Evolutionary conservation across 208 protist species (phyloP), one percentile per base, ranked within the genome.

Genomic region (Trypanosoma lewisi): DNA sequence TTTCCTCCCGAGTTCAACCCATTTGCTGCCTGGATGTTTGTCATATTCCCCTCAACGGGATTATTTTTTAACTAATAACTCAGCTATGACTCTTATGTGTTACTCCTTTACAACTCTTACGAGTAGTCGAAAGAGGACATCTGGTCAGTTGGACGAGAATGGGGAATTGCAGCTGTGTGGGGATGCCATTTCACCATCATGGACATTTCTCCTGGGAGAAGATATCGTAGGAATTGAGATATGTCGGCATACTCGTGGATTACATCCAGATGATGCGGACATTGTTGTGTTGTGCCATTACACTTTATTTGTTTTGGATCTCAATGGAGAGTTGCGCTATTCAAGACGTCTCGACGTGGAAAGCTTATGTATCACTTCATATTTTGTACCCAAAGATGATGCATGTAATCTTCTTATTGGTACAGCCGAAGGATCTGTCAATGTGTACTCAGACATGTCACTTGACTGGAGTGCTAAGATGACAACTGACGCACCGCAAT

Each of bases 401-500:
- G 74, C 66, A 28, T 63, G 91, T 55, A 96, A 98, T 57, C 31
- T 98, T 39, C 65, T 98, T 3, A 73, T 98, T 33, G 89, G 85
- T 9, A 85, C 79, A 9, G 58, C 82, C 28, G 83, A 78, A 41
- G 81, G 77, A 1, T 77, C 80, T 4, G 55, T 97, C 12, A 75
- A 87, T 60, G 80, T 98, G 8, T 96, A 94, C 71, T 82, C 77
- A 0, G 93, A 97, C 48, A 64, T 63, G 31, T 68, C 83, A 23
- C 61, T 98, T n/a, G 75, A 93, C 63, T 98, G 96, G 94, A 92
- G 82, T 48, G 85, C 89, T 0, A 80, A 78, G 39, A 70, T 90
- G 52, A 33, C 61, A 3, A 61, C 48, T 0, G 74, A 58, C 4
- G 63, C 71, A 0, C 85, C 96, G 23, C 60, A 95, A 14, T 63